A percentile compares a stretch with the other conserved stretches of the same genome.
Evolutionary conservation across 371 early-diverging fungal genomes (phyloP).

Genomic region (Blakeslea trispora): DNA sequence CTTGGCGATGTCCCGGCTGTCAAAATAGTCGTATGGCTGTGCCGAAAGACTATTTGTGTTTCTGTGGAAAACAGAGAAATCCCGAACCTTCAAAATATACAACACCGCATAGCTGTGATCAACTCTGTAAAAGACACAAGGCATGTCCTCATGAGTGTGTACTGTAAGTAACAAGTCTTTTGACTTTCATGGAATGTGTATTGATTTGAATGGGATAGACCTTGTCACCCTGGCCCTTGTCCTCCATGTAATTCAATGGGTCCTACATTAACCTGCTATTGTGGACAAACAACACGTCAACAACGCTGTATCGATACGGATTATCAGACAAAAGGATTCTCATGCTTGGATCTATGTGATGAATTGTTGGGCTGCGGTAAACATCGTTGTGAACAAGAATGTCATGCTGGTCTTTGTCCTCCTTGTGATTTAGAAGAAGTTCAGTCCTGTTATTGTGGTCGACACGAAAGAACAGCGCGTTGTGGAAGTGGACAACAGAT

Average conservation of each 20-base stretch:
- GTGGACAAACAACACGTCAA: slow-evolving; percentile 70
- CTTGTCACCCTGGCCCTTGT: slow-evolving; percentile 95
- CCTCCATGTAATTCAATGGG: slow-evolving; percentile 85
- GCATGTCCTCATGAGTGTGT: slow-evolving; percentile 71
- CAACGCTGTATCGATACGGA: slow-evolving; percentile 72
- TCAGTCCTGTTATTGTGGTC: slow-evolving; percentile 77
- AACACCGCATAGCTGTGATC: slow-evolving; percentile 87
- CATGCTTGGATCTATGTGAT: slow-evolving; percentile 70
- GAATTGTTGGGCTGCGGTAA: slow-evolving; percentile 73
- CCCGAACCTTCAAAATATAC: slow-evolving; percentile 64
- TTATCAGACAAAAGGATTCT: slow-evolving; percentile 57
- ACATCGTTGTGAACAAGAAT: slow-evolving; percentile 65
- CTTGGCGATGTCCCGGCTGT: slow-evolving; percentile 95
- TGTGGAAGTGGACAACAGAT: slow-evolving; percentile 61
- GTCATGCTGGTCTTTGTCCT: slow-evolving; percentile 72
- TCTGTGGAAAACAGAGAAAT: slow-evolving; percentile 81
- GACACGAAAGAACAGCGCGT: slow-evolving; percentile 51
- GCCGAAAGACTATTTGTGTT: slow-evolving; percentile 80
- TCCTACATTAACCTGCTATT: slow-evolving; percentile 76
- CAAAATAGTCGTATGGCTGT: slow-evolving; percentile 68
- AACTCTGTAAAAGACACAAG: slow-evolving; percentile 68
- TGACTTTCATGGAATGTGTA: too few relatives aligned
- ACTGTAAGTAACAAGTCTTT: slow-evolving; percentile 51
- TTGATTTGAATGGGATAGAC: slow-evolving; percentile 34
- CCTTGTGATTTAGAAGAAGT: slow-evolving; percentile 60